phyloP scores from a whole-genome alignment of 1,139 yeast species.

The Geotrichum carabidarum region DNA sequence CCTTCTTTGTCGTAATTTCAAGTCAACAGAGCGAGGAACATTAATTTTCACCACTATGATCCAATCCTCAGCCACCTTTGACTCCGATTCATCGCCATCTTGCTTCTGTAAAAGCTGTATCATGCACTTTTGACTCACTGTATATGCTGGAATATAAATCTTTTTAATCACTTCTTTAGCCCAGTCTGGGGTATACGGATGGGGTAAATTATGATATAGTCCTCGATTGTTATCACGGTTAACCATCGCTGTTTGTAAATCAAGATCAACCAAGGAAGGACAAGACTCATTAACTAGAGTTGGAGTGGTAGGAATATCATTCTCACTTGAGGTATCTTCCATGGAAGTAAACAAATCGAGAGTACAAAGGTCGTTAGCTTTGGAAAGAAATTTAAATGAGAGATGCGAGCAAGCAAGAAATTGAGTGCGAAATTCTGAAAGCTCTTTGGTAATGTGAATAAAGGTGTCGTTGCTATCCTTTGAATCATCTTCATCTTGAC shows the following conservation, averaged over 20 bases:
- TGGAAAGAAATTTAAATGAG: not conserved
- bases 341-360: not conserved
- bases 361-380: not conserved
- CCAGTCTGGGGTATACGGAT: conserved; percentile 13
- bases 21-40: not conserved
- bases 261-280: not conserved
- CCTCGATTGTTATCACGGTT: conserved; percentile 10
- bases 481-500: too few relatives aligned
- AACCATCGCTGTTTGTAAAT: not conserved
- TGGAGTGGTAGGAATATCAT: too few relatives aligned
- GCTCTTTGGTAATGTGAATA: too few relatives aligned
- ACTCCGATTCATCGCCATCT: not conserved
- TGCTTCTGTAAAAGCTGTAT: not conserved
- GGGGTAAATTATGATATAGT: conserved; percentile 12
- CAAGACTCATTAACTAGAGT: too few relatives aligned
- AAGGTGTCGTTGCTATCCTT: too few relatives aligned
- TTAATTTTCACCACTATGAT: conserved; percentile 1
- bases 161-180: conserved; percentile 6
- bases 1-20: conserved; percentile 2
- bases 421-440: too few relatives aligned
- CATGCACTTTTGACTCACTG: not conserved
- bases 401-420: not conserved
- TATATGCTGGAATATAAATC: conserved; percentile 2
- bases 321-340: too few relatives aligned
- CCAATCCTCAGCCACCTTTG: not conserved